These are phyloP conservation scores for Acrodontium crateriforme DNA, from an alignment of 2,329 filamentous ascomycete species.

Conservation along the genomic window DNA sequence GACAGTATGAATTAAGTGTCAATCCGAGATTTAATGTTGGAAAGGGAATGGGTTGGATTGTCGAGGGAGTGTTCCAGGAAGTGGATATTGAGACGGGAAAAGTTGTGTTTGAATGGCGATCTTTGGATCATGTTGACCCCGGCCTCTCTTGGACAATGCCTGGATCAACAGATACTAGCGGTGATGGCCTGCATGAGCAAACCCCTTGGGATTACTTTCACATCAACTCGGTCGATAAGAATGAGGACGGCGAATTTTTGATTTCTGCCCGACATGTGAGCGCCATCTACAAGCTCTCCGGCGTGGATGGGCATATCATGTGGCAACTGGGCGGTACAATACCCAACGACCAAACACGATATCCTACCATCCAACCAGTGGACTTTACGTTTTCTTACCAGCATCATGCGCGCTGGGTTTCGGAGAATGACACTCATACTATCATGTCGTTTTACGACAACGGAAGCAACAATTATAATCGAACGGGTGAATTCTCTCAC, in stretches of 20 bases:
- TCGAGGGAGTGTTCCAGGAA: slow-evolving; percentile 41
- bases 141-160: slow-evolving; percentile 34
- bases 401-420: slow-evolving; percentile 38
- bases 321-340: slow-evolving; percentile 40
- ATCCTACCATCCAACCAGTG: slow-evolving; percentile 32
- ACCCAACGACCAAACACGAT: too few species aligned
- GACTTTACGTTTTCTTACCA: slow-evolving; percentile 39
- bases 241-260: slow-evolving; percentile 34
- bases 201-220: slow-evolving; percentile 43
- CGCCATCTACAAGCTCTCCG: slow-evolving; percentile 35
- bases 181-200: slow-evolving; percentile 32
- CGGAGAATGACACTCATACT: slow-evolving; percentile 33
- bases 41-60: slow-evolving; percentile 36
- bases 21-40: slow-evolving; percentile 23
- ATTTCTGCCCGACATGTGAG: slow-evolving; percentile 35
- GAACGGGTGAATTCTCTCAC: slow-evolving; percentile 24
- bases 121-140: slow-evolving; percentile 42
- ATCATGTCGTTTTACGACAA: slow-evolving; percentile 43
- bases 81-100: slow-evolving; percentile 41
- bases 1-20: slow-evolving; percentile 32
- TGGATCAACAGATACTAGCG: slow-evolving; percentile 27
- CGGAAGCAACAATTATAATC: slow-evolving; percentile 34
- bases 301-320: slow-evolving; percentile 32
- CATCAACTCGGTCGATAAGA: slow-evolving; percentile 40
- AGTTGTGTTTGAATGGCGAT: slow-evolving; percentile 46